Conservation (phyloP, 2,329 filamentous ascomycete genomes). For the Byssochlamys sp. region DNA sequence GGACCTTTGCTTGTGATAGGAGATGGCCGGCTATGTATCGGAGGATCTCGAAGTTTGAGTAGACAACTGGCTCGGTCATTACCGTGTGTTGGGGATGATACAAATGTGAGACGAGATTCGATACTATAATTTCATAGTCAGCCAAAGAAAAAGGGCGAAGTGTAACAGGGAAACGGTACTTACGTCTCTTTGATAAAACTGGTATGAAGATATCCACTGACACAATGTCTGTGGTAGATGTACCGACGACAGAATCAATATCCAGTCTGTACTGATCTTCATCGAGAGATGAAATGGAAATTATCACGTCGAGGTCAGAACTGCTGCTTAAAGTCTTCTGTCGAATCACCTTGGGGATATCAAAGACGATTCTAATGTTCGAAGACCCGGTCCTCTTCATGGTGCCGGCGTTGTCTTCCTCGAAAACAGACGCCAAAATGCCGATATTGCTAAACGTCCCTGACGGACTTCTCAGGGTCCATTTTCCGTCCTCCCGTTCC, state of each 20-base stretch:
- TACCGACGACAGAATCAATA: slow-evolving; percentile 57
- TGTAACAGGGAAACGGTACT: slow-evolving; percentile 20
- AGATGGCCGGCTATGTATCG: slow-evolving; percentile 57
- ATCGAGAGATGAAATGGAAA: slow-evolving; percentile 61
- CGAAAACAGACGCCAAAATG: slow-evolving; percentile 40
- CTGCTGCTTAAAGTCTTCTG: slow-evolving; percentile 19
- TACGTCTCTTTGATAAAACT: slow-evolving; percentile 64
- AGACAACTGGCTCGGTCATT: slow-evolving; percentile 55
- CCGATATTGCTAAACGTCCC: slow-evolving; percentile 48
- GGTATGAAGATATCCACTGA: slow-evolving; percentile 63
- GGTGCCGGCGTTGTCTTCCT: slow-evolving; percentile 31
- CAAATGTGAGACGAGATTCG: slow-evolving; percentile 61
- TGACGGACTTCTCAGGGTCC: slow-evolving; percentile 65
- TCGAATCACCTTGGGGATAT: slow-evolving; percentile 21
- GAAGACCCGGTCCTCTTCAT: slow-evolving; percentile 42
- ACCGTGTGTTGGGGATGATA: slow-evolving; percentile 48
- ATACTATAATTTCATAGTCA: slow-evolving; percentile 42
- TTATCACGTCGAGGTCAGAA: slow-evolving; percentile 40
- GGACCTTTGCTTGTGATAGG: slow-evolving; percentile 51
- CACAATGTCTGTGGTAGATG: slow-evolving; percentile 64
- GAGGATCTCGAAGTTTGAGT: slow-evolving; percentile 68
- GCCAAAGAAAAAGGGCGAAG: slow-evolving; percentile 3
- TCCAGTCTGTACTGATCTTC: slow-evolving; percentile 50
- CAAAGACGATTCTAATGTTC: slow-evolving; percentile 28
- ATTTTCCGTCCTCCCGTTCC: slow-evolving; percentile 72